Percentiles rank a stretch among this genome's conserved stretches.
Conservation (phyloP, 768 basidiomycete species). For the Tremella mesenterica region DNA sequence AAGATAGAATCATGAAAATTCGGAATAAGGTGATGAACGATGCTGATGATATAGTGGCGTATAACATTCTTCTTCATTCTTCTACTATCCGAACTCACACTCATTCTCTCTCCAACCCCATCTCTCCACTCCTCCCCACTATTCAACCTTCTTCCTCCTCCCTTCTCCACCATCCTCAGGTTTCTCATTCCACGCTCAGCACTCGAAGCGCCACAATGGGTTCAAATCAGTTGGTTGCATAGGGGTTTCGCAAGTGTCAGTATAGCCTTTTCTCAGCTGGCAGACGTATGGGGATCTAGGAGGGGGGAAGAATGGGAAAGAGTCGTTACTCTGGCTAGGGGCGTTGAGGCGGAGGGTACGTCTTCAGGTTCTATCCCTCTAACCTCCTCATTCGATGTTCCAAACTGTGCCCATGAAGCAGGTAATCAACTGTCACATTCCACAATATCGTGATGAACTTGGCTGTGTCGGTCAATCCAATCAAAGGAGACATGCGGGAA, state of each 20-base stretch:
- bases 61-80: slow-evolving; percentile 23
- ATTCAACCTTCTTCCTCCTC: neutral
- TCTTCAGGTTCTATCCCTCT: neutral
- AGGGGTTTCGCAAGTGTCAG: slow-evolving; percentile 21
- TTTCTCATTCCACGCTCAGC: slow-evolving; percentile 2
- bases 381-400: too few relatives aligned
- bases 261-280: slow-evolving; percentile 28
- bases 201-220: slow-evolving; percentile 1
- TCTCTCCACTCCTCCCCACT: neutral
- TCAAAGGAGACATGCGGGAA: too few relatives aligned
- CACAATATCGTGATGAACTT: too few relatives aligned
- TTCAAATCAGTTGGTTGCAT: slow-evolving; percentile 23
- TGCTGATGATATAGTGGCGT: slow-evolving; percentile 23
- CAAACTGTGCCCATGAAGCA: too few relatives aligned
- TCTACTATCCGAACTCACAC: slow-evolving; percentile 20
- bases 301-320: slow-evolving; percentile 5
- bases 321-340: slow-evolving; percentile 7
- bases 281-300: slow-evolving; percentile 20
- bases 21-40: too few relatives aligned
- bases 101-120: slow-evolving; percentile 21
- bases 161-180: neutral
- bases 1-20: too few relatives aligned
- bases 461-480: too few relatives aligned
- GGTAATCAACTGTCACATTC: too few relatives aligned
- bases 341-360: slow-evolving; percentile 27